Conservation (phyloP, 192 early-diverging fungal species). For the Podila epigama region DNA sequence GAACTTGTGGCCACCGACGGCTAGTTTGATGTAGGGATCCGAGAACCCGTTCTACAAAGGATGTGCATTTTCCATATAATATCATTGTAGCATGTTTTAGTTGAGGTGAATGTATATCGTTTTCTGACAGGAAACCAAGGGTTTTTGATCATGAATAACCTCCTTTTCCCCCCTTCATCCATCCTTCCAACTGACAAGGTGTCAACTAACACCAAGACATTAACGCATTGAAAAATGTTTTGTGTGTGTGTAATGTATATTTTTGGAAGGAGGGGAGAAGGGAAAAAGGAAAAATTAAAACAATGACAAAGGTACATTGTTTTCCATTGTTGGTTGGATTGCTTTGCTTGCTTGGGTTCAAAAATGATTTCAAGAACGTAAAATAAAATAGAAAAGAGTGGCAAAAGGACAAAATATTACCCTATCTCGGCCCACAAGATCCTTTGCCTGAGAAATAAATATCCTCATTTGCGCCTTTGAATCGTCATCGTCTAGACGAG, state of each 20-base stretch:
- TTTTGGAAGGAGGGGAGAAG: neutral
- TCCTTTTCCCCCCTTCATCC: no score
- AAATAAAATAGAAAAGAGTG: neutral
- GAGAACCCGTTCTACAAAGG: constrained; percentile 36
- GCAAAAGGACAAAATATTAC: constrained; percentile 11
- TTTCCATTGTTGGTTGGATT: neutral
- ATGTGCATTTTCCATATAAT: no score
- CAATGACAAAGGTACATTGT: neutral
- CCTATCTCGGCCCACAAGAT: constrained; percentile 41
- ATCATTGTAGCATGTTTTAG: no score
- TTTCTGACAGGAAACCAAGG: no score
- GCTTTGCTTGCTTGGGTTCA: neutral
- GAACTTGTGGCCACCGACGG: constrained; percentile 44
- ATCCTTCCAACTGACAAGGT: no score
- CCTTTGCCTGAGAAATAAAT: constrained; percentile 21
- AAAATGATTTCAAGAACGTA: neutral
- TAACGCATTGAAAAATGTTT: no score
- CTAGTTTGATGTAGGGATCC: constrained; percentile 38
- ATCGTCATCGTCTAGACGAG: constrained; percentile 20
- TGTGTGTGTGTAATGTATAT: neutral
- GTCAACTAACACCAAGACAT: no score
- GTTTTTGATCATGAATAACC: no score
- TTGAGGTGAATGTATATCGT: no score
- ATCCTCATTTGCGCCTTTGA: constrained; percentile 17
- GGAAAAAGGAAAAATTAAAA: neutral